phyloP scores from a whole-genome alignment of 2,329 filamentous ascomycete genomes.

The Penicillium crustosum region DNA sequence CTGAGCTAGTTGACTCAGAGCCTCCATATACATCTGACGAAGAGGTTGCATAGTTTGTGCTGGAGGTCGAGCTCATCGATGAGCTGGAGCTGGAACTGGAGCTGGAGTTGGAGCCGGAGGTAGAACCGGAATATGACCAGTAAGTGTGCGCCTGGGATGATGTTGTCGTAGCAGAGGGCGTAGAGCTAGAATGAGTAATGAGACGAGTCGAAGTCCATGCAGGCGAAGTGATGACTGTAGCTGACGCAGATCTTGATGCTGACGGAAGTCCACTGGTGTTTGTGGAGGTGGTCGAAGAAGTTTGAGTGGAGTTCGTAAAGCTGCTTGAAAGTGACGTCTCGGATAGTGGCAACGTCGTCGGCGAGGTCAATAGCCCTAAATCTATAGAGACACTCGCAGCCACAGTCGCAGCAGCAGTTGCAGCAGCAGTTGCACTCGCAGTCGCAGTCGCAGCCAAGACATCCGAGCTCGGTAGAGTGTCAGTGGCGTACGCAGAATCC shows the following conservation, averaged over 20 bases:
- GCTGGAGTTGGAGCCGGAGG: background rate
- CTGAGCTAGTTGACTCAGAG: slow-evolving; percentile 10
- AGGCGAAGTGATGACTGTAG: slow-evolving; percentile 10
- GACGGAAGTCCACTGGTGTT: slow-evolving; percentile 4
- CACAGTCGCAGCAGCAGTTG: background rate
- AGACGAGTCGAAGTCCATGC: slow-evolving; percentile 16
- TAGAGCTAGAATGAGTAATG: slow-evolving; percentile 1
- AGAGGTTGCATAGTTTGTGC: background rate
- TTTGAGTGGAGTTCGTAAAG: slow-evolving; percentile 2
- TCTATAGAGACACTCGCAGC: slow-evolving; percentile 1
- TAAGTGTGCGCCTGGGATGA: background rate
- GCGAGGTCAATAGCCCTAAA: slow-evolving; percentile 2
- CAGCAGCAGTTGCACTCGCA: slow-evolving; percentile 1
- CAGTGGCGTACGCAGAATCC: slow-evolving; percentile 9
- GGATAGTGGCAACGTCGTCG: background rate
- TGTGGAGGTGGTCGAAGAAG: slow-evolving; percentile 6
- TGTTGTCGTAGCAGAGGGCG: background rate
- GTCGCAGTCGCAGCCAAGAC: background rate
- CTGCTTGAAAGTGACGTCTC: background rate
- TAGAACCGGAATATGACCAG: background rate
- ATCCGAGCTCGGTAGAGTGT: slow-evolving; percentile 8
- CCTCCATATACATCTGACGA: background rate
- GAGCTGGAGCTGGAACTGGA: background rate
- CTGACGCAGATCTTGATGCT: slow-evolving; percentile 9
- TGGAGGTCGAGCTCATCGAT: background rate